Evolutionary conservation across 2,329 filamentous ascomycete genomes (phyloP).

Genomic region (Cladosporium phlei): DNA sequence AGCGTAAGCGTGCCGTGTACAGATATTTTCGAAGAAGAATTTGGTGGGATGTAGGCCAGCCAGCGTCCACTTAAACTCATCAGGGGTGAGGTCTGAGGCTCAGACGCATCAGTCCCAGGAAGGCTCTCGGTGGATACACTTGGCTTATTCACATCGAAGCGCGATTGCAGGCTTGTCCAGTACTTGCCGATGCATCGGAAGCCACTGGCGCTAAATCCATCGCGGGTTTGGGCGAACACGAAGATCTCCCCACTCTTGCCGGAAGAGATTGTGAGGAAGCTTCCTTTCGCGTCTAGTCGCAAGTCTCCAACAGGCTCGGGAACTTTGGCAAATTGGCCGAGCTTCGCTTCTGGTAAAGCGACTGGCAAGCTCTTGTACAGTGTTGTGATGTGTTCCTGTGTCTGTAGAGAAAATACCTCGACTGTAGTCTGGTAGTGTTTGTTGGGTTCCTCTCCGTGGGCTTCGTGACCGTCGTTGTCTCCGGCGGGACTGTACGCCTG

Average conservation of each 20-base stretch:
- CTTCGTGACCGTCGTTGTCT: constrained; percentile 33
- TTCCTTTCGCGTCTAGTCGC: constrained; percentile 66
- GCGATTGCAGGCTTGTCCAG: constrained; percentile 68
- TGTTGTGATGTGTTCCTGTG: constrained; percentile 65
- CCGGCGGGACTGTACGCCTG: constrained; percentile 27
- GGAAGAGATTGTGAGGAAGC: constrained; percentile 69
- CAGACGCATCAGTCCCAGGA: constrained; percentile 12
- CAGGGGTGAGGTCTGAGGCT: constrained; percentile 49
- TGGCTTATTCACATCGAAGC: constrained; percentile 14
- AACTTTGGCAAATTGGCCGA: constrained; percentile 22
- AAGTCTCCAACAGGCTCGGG: constrained; percentile 69
- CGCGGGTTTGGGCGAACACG: constrained; percentile 49
- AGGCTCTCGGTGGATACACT: constrained; percentile 31
- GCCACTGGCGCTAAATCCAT: constrained; percentile 18
- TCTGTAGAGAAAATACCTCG: constrained; percentile 79
- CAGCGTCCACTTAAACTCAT: constrained; percentile 67
- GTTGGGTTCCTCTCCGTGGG: constrained; percentile 43
- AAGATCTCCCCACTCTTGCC: constrained; percentile 83
- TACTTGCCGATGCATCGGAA: constrained; percentile 78
- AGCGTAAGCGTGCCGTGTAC: constrained; percentile 62
- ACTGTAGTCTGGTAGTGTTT: constrained; percentile 75
- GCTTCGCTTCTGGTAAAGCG: constrained; percentile 33
- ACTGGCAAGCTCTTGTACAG: constrained; percentile 66
- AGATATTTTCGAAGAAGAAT: constrained; percentile 65
- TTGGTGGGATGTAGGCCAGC: constrained; percentile 71